Conservation (phyloP, 805 yeast species). For the Spathaspora gorwiae region DNA sequence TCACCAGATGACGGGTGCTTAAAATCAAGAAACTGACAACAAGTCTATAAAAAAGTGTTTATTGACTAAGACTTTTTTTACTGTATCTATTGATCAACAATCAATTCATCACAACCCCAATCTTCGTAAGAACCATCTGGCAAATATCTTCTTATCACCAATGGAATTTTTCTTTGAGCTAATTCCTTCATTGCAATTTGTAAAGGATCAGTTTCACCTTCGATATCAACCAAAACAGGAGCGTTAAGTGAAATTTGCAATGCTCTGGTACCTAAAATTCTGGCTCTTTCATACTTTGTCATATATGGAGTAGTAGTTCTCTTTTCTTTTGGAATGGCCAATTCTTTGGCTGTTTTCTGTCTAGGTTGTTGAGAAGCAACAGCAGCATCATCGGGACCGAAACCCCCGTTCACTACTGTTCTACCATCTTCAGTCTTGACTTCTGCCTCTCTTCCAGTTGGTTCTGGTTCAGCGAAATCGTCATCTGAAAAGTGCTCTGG, state of each 20-base stretch:
- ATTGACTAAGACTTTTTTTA: too few species aligned
- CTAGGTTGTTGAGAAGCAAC: conserved; percentile 17
- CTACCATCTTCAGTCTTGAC: conserved; percentile 66
- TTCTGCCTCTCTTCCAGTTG: conserved; percentile 34
- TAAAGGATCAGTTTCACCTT: conserved; percentile 98
- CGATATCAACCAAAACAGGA: conserved; percentile 94
- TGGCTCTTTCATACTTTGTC: conserved; percentile 98
- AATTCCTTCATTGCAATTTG: conserved; percentile 97
- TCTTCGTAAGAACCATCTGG: conserved; percentile 98
- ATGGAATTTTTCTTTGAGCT: conserved; percentile 89
- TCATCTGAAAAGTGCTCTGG: conserved; percentile 74
- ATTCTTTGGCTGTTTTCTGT: conserved; percentile 61
- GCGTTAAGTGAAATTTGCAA: conserved; percentile 97
- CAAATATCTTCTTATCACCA: conserved; percentile 90
- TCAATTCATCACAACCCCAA: conserved; percentile 98
- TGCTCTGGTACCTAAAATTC: conserved; percentile 96
- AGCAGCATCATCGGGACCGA: conserved; percentile 55
- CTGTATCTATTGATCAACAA: conserved; percentile 61
- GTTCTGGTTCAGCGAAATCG: conserved; percentile 41
- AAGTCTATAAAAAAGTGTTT: too few species aligned
- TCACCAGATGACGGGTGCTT: too few species aligned
- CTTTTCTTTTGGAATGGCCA: conserved; percentile 83
- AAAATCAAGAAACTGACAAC: too few species aligned
- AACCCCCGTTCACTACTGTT: conserved; percentile 66
- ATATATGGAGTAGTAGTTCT: conserved; percentile 96